A percentile compares a stretch with the other conserved stretches of the same genome.
Evolutionary conservation across 768 basidiomycete species (phyloP).

Genomic region (Tulasnella sp.): DNA sequence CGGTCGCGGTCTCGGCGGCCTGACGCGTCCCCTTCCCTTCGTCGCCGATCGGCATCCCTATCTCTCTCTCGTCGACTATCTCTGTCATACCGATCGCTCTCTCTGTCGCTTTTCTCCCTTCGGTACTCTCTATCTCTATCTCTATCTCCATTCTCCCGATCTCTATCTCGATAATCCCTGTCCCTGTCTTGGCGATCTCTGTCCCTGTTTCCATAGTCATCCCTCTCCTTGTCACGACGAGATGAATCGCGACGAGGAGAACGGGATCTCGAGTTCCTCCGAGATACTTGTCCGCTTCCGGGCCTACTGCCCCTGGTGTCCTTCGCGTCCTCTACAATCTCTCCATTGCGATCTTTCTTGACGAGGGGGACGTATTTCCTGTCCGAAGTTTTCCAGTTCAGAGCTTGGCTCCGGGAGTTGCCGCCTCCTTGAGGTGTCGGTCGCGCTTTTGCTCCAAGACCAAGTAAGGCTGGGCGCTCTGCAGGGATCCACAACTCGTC

Average conservation of each 20-base stretch:
- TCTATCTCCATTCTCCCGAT: conserved; percentile 17
- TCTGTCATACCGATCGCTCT: conserved; percentile 21
- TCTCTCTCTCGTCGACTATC: neutral
- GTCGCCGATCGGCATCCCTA: neutral
- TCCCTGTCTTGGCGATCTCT: conserved; percentile 15
- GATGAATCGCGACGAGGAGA: conserved; percentile 27
- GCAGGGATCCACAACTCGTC: conserved; percentile 73
- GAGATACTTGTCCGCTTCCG: conserved; percentile 18
- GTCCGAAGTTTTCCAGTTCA: conserved; percentile 35
- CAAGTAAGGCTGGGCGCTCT: conserved; percentile 74
- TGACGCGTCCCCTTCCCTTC: too few relatives aligned
- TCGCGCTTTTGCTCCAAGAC: conserved; percentile 85
- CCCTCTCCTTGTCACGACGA: conserved; percentile 23
- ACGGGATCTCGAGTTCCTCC: conserved; percentile 29
- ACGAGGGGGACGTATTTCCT: conserved; percentile 76
- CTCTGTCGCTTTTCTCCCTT: conserved; percentile 23
- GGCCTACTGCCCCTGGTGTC: conserved; percentile 1
- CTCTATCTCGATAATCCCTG: conserved; percentile 17
- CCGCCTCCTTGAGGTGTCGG: conserved; percentile 42
- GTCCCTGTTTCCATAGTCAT: conserved; percentile 20
- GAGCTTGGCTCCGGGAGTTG: conserved; percentile 25
- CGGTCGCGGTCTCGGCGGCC: neutral
- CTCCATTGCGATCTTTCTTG: conserved; percentile 44
- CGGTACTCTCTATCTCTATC: conserved; percentile 23
- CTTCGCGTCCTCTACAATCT: neutral